These are phyloP conservation scores for Pecoramyces ruminantium DNA, from an alignment of 192 early-diverging fungal species.

Conservation along the genomic window DNA sequence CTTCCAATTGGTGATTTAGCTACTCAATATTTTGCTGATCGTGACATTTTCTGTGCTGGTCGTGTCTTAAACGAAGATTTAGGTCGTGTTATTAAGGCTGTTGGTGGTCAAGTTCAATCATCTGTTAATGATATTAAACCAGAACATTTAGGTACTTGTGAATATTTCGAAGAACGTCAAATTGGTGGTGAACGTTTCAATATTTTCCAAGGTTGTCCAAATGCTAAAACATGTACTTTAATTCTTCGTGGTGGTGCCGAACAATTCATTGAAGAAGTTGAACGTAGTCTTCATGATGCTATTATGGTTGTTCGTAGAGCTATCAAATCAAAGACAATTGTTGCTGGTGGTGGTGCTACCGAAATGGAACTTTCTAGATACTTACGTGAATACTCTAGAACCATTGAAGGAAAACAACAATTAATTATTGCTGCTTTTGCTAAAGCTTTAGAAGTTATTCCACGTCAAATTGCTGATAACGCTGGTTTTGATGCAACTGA, in stretches of 20 bases:
- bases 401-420: slow-evolving; percentile 97
- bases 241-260: slow-evolving; percentile 94
- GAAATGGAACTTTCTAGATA: slow-evolving; percentile 97
- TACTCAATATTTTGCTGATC: slow-evolving; percentile 99
- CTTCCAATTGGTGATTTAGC: slow-evolving; percentile 97
- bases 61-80: slow-evolving; percentile 87
- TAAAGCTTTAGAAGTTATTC: slow-evolving; percentile 90
- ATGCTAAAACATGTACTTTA: slow-evolving; percentile 89
- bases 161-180: slow-evolving; percentile 85
- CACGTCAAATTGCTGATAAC: slow-evolving; percentile 96
- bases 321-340: slow-evolving; percentile 88
- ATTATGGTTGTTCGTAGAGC: slow-evolving; percentile 98
- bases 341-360: slow-evolving; percentile 93
- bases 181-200: slow-evolving; percentile 95
- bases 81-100: slow-evolving; percentile 82
- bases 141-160: slow-evolving; percentile 76
- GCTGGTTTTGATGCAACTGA: slow-evolving; percentile 97
- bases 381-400: slow-evolving; percentile 76
- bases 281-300: slow-evolving; percentile 91
- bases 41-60: slow-evolving; percentile 97
- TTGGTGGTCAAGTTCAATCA: slow-evolving; percentile 83
- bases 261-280: slow-evolving; percentile 98
- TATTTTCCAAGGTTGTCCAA: slow-evolving; percentile 82
- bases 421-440: slow-evolving; percentile 87
- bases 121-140: slow-evolving; percentile 70